Conservation (phyloP, 441 rosid species). For the Adansonia grandidieri region DNA sequence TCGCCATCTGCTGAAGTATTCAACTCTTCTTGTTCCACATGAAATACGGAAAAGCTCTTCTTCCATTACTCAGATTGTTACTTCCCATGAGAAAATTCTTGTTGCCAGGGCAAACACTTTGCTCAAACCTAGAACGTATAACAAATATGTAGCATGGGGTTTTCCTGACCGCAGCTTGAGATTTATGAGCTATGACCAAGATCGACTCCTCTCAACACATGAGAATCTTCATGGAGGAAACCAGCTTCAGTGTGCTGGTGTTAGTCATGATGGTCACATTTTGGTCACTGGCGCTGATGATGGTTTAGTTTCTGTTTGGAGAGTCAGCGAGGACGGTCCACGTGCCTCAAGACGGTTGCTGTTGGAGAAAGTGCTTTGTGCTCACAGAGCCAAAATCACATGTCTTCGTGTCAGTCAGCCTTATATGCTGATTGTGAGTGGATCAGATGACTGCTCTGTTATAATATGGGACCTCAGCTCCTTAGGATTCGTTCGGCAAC, state of each 20-base stretch:
- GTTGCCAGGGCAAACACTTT: constrained; percentile 70
- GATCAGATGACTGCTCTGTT: constrained; percentile 94
- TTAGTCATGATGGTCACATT: constrained; percentile 91
- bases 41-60: constrained; percentile 80
- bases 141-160: constrained; percentile 95
- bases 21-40: constrained; percentile 81
- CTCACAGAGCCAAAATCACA: constrained; percentile 83
- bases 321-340: constrained; percentile 69
- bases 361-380: constrained; percentile 82
- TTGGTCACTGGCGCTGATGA: constrained; percentile 97
- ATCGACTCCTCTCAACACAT: constrained; percentile 88
- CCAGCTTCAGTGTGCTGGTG: constrained; percentile 91
- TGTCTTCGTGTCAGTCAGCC: constrained; percentile 97
- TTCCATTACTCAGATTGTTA: constrained; percentile 80
- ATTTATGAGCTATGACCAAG: constrained; percentile 98
- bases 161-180: constrained; percentile 98
- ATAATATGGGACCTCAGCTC: constrained; percentile 98
- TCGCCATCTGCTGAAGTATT: constrained; percentile 85
- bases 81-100: constrained; percentile 80
- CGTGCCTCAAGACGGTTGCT: constrained; percentile 59
- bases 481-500: constrained; percentile 81
- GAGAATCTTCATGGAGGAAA: constrained; percentile 96
- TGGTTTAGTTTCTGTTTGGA: constrained; percentile 90
- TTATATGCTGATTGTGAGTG: constrained; percentile 93
- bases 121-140: constrained; percentile 87